Evolutionary conservation across 768 basidiomycete species (phyloP), one percentile per base, ranked within the genome.

Genomic region (Panellus pusillus): DNA sequence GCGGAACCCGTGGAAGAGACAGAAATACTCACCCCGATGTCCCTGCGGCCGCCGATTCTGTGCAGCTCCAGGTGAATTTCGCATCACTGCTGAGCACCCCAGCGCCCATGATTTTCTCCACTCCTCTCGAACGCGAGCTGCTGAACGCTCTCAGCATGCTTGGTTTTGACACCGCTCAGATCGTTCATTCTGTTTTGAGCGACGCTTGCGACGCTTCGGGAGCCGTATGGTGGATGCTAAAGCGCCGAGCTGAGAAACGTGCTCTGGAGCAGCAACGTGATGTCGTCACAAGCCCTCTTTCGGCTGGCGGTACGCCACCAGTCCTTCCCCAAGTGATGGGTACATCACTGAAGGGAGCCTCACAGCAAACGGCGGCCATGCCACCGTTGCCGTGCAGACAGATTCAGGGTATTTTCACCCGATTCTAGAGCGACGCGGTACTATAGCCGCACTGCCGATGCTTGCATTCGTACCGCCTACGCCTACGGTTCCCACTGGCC

Each of bases 141-240:
- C 73, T 99, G 27, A 90, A 90, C 55, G 75, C 72, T 2, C 75
- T 99, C 39, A 84, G 86, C 52, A 62, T 69, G 20, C 73, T 97
- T 6, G 96, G 97, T 0, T 84, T 99, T 55, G 97, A 98, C 69
- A 91, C 89, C 0, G 92, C 90, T 14, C 96, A 99, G 71, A 87
- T 98, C 45, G 87, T 88, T n/a, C 95, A 98, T 67, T 92, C 89
- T 0, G 97, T 98, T 12, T 76, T 90, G 42, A 86, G 80, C 27
- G 84, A 98, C 69, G 96, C 96, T 0, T 99, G 96, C 64, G 96
- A 99, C 69, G 81, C 90, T 0, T 80, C 89, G 12, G 89, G 93
- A n/a, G 92, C 95, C 1, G 71, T 92, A 8, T 99, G 95, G 95
- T 99, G 97, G 97, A 91, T 96, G 81, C 74, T 98, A 44, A 88